phyloP scores from a whole-genome alignment of 345 rosid genomes.

The Euclidium syriacum region DNA sequence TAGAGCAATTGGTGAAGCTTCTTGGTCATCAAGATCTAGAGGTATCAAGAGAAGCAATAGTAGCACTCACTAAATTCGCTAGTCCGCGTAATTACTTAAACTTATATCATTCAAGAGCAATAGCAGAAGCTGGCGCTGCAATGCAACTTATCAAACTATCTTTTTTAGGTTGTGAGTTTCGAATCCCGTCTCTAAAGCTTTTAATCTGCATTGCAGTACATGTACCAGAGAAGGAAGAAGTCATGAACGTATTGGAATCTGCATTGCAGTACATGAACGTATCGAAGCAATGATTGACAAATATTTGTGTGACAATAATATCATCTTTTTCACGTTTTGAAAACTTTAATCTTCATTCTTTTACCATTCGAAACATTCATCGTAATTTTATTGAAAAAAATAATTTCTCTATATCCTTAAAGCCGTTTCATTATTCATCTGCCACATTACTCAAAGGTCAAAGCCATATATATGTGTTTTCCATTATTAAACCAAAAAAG shows the following conservation, averaged over 20 bases:
- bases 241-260: constrained; percentile 46
- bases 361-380: too few species aligned
- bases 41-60: constrained; percentile 50
- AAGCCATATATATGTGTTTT: too few species aligned
- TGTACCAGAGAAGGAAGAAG: constrained; percentile 71
- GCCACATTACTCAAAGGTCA: too few species aligned
- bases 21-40: constrained; percentile 64
- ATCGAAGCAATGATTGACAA: too few species aligned
- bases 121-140: constrained; percentile 65
- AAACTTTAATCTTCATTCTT: too few species aligned
- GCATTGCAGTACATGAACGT: too few species aligned
- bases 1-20: constrained; percentile 65
- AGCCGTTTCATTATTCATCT: too few species aligned
- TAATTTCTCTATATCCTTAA: too few species aligned
- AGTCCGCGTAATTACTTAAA: constrained; percentile 65
- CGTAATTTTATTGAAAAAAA: too few species aligned
- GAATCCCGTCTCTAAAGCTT: constrained; percentile 48
- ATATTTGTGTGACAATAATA: too few species aligned
- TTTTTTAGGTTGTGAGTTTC: constrained; percentile 56
- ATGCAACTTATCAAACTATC: constrained; percentile 67
- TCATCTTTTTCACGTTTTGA: too few species aligned
- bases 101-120: constrained; percentile 67
- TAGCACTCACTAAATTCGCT: constrained; percentile 70
- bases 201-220: constrained; percentile 54
- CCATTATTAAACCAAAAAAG: background rate